phyloP scores from a whole-genome alignment of 768 basidiomycete species.

The Macrolepiota dolichaula region DNA sequence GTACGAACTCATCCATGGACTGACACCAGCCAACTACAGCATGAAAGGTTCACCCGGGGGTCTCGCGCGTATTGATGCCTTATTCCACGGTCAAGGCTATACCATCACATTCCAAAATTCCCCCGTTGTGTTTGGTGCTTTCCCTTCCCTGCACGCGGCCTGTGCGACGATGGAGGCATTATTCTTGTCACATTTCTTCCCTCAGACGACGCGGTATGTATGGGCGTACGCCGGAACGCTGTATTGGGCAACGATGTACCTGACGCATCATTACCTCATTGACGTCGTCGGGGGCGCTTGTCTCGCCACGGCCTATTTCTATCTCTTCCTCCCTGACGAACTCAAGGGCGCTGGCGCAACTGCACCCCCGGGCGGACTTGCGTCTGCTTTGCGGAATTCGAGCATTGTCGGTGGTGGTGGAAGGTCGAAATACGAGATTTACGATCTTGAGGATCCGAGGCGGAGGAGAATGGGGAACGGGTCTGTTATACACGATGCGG shows the following conservation, averaged over 20 bases:
- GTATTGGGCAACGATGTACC: conserved; percentile 99
- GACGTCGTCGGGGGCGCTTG: conserved; percentile 95
- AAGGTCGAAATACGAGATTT: conserved; percentile 64
- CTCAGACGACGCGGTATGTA: conserved; percentile 56
- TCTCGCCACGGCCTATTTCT: conserved; percentile 85
- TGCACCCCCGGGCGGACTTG: conserved; percentile 34
- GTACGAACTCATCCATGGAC: conserved; percentile 97
- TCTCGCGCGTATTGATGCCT: conserved; percentile 84
- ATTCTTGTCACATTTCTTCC: conserved; percentile 95
- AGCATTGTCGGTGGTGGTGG: not conserved
- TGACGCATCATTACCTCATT: conserved; percentile 97
- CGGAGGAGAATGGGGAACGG: conserved; percentile 22
- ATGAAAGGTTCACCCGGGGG: conserved; percentile 95
- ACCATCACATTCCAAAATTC: conserved; percentile 79
- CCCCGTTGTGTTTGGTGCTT: conserved; percentile 95
- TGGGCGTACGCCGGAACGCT: conserved; percentile 85
- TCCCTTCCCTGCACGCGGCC: conserved; percentile 90
- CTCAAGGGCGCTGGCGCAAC: conserved; percentile 56
- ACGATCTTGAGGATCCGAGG: conserved; percentile 68
- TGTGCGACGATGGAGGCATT: conserved; percentile 90
- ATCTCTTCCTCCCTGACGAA: conserved; percentile 81
- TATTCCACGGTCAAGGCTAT: conserved; percentile 78
- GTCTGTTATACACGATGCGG: conserved; percentile 35
- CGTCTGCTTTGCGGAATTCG: not conserved
- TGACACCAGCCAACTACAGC: conserved; percentile 90